Evolutionary conservation across 1,139 yeast genomes (phyloP).

Genomic region (Diutina sp.): DNA sequence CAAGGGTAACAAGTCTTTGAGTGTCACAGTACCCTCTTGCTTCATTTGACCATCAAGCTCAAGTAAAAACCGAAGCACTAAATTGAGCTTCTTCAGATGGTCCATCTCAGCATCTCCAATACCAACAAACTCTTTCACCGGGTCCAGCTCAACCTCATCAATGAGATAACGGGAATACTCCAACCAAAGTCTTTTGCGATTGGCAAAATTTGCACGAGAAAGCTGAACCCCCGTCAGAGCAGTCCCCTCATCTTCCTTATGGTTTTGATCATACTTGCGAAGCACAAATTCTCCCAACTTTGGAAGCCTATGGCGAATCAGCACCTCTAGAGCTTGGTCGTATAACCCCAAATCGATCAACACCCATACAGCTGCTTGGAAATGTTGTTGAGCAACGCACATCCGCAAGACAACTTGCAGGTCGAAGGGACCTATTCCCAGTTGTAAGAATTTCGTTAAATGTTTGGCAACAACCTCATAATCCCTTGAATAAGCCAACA

Average conservation of each 20-base stretch:
- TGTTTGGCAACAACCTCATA: slow-evolving; percentile 1
- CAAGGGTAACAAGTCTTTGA: slow-evolving; percentile 74
- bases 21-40: slow-evolving; percentile 23
- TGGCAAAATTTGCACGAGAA: slow-evolving; percentile 23
- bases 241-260: slow-evolving; percentile 8
- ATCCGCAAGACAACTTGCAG: not conserved
- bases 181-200: slow-evolving; percentile 66
- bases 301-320: not conserved
- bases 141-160: slow-evolving; percentile 18
- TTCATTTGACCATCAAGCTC: not conserved
- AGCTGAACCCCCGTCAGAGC: slow-evolving; percentile 14
- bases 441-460: not conserved
- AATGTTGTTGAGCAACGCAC: not conserved
- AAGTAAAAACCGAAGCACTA: not conserved
- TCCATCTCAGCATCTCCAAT: not conserved
- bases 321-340: slow-evolving; percentile 1
- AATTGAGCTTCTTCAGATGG: not conserved
- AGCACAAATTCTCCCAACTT: not conserved
- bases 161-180: slow-evolving; percentile 53
- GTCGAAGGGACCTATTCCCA: not conserved
- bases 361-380: not conserved
- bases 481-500: slow-evolving; percentile 41
- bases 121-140: slow-evolving; percentile 8
- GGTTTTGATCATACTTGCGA: slow-evolving; percentile 3
- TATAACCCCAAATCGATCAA: not conserved